phyloP scores from a whole-genome alignment of 2,329 filamentous ascomycete species.

The Aspergillus sp. region DNA sequence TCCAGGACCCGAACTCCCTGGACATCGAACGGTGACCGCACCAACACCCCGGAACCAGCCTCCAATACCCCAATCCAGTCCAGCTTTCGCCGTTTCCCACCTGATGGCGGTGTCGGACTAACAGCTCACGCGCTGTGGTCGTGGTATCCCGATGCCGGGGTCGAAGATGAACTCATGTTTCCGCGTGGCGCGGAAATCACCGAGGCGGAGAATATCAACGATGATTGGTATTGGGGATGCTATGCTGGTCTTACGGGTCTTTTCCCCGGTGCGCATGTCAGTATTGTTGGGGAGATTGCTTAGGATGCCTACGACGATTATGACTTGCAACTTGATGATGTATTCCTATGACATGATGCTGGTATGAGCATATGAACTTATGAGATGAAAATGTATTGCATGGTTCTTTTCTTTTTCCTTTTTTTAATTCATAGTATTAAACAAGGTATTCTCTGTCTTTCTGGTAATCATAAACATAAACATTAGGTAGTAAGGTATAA shows the following conservation, averaged over 20 bases:
- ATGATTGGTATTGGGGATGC: constrained; percentile 79
- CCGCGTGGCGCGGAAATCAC: constrained; percentile 76
- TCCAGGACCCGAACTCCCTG: constrained; percentile 23
- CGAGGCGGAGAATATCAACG: constrained; percentile 83
- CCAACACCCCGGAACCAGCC: constrained; percentile 32
- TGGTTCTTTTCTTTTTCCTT: not conserved
- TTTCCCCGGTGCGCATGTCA: constrained; percentile 76
- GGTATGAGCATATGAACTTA: not conserved
- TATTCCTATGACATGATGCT: not conserved
- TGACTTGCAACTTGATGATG: not conserved
- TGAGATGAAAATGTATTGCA: not conserved
- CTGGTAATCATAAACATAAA: not conserved
- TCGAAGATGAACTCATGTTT: constrained; percentile 72
- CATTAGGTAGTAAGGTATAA: not conserved
- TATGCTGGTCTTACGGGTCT: constrained; percentile 77
- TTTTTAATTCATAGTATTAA: not conserved
- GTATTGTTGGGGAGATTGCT: constrained; percentile 39
- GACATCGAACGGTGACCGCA: constrained; percentile 4
- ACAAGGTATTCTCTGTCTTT: not conserved
- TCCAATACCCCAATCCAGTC: constrained; percentile 51
- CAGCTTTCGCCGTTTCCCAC: constrained; percentile 53
- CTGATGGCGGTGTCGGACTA: constrained; percentile 68
- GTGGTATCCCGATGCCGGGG: constrained; percentile 62
- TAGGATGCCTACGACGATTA: constrained; percentile 4
- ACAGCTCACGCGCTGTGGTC: constrained; percentile 65